These are phyloP conservation scores for Crassisporium funariophilum DNA, from an alignment of 768 basidiomycete genomes.

Conservation along the genomic window DNA sequence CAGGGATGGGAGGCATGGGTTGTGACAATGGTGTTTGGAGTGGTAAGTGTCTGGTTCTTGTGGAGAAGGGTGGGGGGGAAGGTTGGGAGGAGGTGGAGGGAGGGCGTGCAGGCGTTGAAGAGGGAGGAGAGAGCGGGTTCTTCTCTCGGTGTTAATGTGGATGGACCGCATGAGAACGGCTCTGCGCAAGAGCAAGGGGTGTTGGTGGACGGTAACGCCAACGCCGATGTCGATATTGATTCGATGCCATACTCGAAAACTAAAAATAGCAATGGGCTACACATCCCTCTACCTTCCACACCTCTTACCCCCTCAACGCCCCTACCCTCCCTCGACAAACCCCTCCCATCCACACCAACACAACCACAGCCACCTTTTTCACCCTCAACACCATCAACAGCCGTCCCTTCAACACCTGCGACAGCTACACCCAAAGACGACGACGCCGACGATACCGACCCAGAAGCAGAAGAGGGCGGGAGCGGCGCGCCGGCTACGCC, in stretches of 20 bases:
- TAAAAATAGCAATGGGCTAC: background rate
- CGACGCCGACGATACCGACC: constrained; percentile 6
- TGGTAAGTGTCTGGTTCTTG: constrained; percentile 45
- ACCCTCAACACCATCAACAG: background rate
- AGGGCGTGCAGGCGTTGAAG: background rate
- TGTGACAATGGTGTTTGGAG: constrained; percentile 57
- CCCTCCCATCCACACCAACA: background rate
- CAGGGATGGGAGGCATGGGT: constrained; percentile 35
- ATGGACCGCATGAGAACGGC: background rate
- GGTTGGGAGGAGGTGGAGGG: constrained; percentile 4
- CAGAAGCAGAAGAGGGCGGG: constrained; percentile 23
- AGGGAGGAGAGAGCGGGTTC: constrained; percentile 1
- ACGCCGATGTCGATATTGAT: constrained; percentile 44
- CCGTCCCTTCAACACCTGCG: background rate
- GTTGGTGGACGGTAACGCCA: constrained; percentile 57
- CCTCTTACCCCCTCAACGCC: background rate
- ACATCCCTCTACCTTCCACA: background rate
- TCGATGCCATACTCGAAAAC: no score
- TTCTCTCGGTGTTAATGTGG: background rate
- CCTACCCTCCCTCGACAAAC: background rate
- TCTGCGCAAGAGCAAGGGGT: background rate
- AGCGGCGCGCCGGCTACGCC: constrained; percentile 33
- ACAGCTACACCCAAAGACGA: background rate
- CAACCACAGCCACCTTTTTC: background rate
- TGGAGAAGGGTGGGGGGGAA: background rate